Base-by-base conservation (phyloP, 495 filamentous ascomycete genomes). In the Beverwykella pulmonaria region DNA sequence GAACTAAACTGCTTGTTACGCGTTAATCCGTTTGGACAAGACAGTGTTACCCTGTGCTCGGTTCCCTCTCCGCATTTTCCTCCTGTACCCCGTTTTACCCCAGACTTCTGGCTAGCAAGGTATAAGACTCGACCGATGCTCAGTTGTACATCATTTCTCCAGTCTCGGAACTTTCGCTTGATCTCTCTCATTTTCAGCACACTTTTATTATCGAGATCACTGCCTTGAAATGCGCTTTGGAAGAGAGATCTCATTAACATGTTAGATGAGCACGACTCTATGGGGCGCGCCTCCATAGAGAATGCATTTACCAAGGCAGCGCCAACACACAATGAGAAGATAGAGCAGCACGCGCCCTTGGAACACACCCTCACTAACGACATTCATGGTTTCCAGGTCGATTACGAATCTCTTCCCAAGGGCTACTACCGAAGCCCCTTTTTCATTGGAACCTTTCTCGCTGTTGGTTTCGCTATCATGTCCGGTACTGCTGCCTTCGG, bases 401-500 rank as follows among this genome's bases (percentile, higher is more conserved):
- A 60, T 27, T 25, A 49, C 10, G 34, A n/a, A 14, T 19, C 29
- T 3, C 63, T 67, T 15, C 63, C 55, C 36, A 30, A 25, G 10
- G 70, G 70, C 26, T 72, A 72, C 62, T 72, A 30, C 20, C 26
- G 25, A 1, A 65, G 59, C 30, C 22, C 10, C 2, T 59, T 54
- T 34, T 72, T 72, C 67, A 2, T 72, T 19, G 70, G 70, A 15
- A 65, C 67, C 9, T 32, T 70, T 2, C 19, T 60, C n/a, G 70
- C 67, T 15, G 61, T 46, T 20, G 70, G 56, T 0, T 27, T 70
- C 14, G 57, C 20, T 7, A 44, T 72, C 4, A 22, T 59, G 27
- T 30, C 48, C 27, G 66, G 54, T 20, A 54, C 59, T 15, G 60
- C 48, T 15, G 59, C 29, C 3, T 72, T 70, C 48, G 67, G 55